These are phyloP conservation scores for Chytriomyces confervae DNA, from an alignment of 192 early-diverging fungal species.

Conservation along the genomic window DNA sequence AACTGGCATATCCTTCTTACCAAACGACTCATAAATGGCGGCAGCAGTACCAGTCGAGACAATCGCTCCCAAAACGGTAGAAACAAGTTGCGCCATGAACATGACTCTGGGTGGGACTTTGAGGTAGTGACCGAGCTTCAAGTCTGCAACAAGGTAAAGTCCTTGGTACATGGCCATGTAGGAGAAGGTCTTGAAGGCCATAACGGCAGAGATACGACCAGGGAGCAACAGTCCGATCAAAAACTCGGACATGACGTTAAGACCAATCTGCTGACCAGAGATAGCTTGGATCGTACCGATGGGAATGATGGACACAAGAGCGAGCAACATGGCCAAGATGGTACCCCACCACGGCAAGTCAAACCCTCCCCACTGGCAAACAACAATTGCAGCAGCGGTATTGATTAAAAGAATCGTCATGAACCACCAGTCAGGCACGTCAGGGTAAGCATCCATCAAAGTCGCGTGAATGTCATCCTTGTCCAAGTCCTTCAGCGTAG, in stretches of 20 bases:
- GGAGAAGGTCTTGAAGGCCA: conserved; percentile 86
- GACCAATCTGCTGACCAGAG: conserved; percentile 77
- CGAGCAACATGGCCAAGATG: conserved; percentile 31
- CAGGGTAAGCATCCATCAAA: conserved; percentile 73
- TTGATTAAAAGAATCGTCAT: conserved; percentile 49
- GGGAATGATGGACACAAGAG: conserved; percentile 35
- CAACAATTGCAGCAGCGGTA: conserved; percentile 44
- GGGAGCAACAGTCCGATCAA: conserved; percentile 81
- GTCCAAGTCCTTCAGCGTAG: conserved; percentile 9
- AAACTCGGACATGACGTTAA: conserved; percentile 88
- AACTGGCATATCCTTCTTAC: neutral
- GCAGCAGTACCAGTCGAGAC: conserved; percentile 45
- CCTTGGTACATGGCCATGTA: conserved; percentile 82
- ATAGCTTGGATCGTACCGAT: conserved; percentile 86
- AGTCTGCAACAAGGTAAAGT: conserved; percentile 69
- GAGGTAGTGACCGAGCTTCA: conserved; percentile 82
- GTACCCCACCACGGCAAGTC: conserved; percentile 78
- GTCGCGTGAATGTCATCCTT: conserved; percentile 66
- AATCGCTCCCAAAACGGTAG: conserved; percentile 63
- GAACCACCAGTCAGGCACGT: conserved; percentile 72
- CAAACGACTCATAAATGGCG: conserved; percentile 36
- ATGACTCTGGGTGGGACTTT: conserved; percentile 70
- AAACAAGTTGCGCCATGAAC: conserved; percentile 58
- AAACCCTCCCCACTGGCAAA: conserved; percentile 48
- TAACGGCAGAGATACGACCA: conserved; percentile 81